Evolutionary conservation across 1,284 basidiomycete species (phyloP), one percentile per base, ranked within the genome.

Genomic region (Boletus smithii): DNA sequence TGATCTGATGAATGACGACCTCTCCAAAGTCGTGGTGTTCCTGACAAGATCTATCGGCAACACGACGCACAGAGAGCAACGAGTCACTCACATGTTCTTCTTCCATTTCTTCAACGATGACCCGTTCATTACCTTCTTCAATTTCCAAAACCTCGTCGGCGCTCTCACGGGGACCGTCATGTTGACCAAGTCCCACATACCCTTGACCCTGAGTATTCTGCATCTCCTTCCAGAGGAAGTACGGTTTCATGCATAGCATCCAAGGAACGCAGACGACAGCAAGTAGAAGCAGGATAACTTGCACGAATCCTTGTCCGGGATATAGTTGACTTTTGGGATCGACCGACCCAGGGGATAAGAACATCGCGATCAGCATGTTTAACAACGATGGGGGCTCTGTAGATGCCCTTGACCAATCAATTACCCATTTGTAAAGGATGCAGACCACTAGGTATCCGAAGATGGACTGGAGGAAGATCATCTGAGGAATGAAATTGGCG

Each of bases 361-460:
- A 94, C 92, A 97, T 95, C 57, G 77, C 79, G 68, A 97, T 97
- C 54, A 97, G 76, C 91, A 95, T 94, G 76, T 93, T 95, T 63
- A 99, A 76, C 50, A 99, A 76, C 41, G 91, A 92, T 1, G 95
- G 97, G 4, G 95, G 92, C 39, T 76, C 73, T 10, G 79, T 82
- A 8, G 80, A 65, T 10, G 85, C 78, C 50, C 76, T 76, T 11
- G 81, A 76, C 95, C 97, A 99, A 71, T 99, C 91, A 48, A 93
- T 77, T 32, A 82, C 80, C 95, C 95, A 99, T 69, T 99, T 99
- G 85, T 95, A 95, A 57, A 99, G 69, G 70, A 99, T 97, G 70
- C 92, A 95, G 49, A 97, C 58, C 52, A 92, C 89, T 41, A 99
- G 83, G 70, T 99, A 99, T 44, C 95, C 95, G 60, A 99, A 99